Evolutionary conservation across 1,284 basidiomycete species (phyloP), one percentile per base, ranked within the genome.

Genomic region (Trametes pubescens): DNA sequence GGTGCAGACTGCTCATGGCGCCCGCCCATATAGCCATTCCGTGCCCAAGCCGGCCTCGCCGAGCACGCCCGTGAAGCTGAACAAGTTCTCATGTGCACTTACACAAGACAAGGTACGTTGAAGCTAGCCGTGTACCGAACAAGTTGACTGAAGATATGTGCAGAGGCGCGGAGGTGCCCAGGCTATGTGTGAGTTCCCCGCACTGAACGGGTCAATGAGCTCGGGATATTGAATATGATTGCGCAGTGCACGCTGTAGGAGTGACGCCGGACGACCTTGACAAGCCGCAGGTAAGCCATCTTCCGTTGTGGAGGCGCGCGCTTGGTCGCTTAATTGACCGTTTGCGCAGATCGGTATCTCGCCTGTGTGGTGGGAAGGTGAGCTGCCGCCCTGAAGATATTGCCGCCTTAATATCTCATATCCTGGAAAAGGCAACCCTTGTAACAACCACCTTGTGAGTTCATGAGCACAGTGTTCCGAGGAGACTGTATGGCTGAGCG

Each of bases 301-400:
- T 51, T 8, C n/a, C 21, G 21, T 10, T 35, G 37, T 16, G 32
- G 40, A 43, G 57, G 1, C 14, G 14, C 24, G 24, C n/a, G 38
- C 40, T 4, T 38, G 48, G n/a, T 40, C 34, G 37, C 10, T 65
- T 56, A 61, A 22, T 37, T 9, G 26, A 16, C 43, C 60, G 60
- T 37, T 57, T 64, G 51, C 69, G 37, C 71, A 92, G 90, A 89
- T 94, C 71, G 93, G 93, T 44, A 92, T 94, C 71, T 91, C 90
- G 38, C 89, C 91, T 2, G 84, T 94, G 57, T 94, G 93, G 92
- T 94, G 92, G 91, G 92, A 93, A 84, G 92, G 91, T 90, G 66
- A 63, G 81, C 52, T 54, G 52, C 38, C 52, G 16, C 11, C 76
- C 43, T 51, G 14, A 29, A 16, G 46, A 18, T 40, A 18, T n/a